phyloP scores from a whole-genome alignment of 352 stramenopile genomes.

The Phytophthora nicotianae region DNA sequence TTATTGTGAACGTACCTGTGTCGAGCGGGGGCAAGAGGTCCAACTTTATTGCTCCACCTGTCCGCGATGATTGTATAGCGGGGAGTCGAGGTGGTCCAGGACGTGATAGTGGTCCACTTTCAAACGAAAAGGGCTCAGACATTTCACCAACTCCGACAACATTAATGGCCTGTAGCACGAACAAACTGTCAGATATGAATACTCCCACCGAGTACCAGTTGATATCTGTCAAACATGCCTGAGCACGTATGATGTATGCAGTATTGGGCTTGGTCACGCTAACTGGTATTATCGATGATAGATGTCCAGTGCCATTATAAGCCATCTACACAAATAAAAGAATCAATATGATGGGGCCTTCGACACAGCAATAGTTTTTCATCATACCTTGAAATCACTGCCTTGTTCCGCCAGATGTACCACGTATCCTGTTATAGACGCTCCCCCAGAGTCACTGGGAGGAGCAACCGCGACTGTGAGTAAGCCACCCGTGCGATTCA shows the following conservation, averaged over 20 bases:
- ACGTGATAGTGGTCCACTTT: constrained; percentile 41
- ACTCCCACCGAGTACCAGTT: not conserved
- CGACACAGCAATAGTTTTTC: not conserved
- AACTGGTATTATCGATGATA: constrained; percentile 32
- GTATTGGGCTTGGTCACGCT: constrained; percentile 45
- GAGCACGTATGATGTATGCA: constrained; percentile 40
- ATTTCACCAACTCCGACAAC: constrained; percentile 38
- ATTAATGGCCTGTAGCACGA: constrained; percentile 44
- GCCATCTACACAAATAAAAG: constrained; percentile 26
- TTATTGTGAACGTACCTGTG: constrained; percentile 26
- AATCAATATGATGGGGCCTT: not conserved
- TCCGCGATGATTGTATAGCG: constrained; percentile 9
- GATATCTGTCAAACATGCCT: constrained; percentile 31
- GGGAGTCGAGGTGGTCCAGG: constrained; percentile 50
- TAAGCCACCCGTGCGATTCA: constrained; percentile 50
- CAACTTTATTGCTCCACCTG: constrained; percentile 48
- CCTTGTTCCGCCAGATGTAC: constrained; percentile 15
- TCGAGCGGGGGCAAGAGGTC: constrained; percentile 47
- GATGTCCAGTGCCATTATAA: constrained; percentile 31
- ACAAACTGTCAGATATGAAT: not conserved
- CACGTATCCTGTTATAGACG: constrained; percentile 41
- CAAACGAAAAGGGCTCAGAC: constrained; percentile 37
- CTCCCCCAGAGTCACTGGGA: constrained; percentile 49
- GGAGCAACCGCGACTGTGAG: constrained; percentile 37
- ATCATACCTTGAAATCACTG: constrained; percentile 18